Conservation (phyloP, 2,329 filamentous ascomycete genomes). For the Aureobasidium leucospermi region DNA sequence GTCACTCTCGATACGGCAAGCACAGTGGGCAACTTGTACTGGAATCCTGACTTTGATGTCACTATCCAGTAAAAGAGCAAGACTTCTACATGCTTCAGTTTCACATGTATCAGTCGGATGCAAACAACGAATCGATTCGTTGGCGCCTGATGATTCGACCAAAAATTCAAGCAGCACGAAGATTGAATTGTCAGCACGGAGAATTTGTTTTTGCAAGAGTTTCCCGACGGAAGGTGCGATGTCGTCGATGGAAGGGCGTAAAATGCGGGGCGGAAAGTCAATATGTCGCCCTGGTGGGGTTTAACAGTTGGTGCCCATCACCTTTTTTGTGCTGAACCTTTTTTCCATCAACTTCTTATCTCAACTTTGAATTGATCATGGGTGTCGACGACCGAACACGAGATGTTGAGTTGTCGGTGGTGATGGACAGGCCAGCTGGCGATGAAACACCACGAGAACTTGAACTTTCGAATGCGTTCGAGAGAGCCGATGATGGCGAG, state of each 20-base stretch:
- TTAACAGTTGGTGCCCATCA: background rate
- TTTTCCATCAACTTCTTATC: background rate
- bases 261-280: background rate
- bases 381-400: background rate
- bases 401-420: background rate
- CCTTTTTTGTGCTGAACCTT: background rate
- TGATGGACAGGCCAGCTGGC: background rate
- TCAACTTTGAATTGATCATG: background rate
- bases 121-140: background rate
- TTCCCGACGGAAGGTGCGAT: background rate
- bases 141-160: background rate
- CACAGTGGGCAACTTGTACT: background rate
- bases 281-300: background rate
- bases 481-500: background rate
- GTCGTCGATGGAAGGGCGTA: background rate
- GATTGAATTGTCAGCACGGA: background rate
- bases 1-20: background rate
- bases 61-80: background rate
- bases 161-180: background rate
- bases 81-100: no score
- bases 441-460: background rate
- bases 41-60: background rate
- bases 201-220: background rate
- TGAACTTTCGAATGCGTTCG: background rate
- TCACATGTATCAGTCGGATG: background rate